Percentiles rank a stretch among this genome's conserved stretches.
Conservation (phyloP, 371 early-diverging fungal species). For the Mucor lusitanicus region DNA sequence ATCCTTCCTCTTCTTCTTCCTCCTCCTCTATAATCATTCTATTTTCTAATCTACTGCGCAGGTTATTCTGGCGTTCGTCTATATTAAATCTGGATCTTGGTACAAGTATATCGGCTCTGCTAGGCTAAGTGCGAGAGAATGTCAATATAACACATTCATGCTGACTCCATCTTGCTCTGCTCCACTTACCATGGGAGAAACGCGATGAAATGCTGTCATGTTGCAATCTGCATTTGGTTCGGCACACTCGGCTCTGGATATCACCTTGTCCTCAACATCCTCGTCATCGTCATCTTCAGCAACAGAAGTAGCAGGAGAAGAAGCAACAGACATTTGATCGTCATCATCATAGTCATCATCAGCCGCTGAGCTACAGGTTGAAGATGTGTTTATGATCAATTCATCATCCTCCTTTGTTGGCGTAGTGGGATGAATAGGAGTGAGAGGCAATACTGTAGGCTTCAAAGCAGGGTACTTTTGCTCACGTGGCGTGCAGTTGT, state of each 20-base stretch:
- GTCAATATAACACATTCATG: background rate
- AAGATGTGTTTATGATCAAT: slow-evolving; percentile 2
- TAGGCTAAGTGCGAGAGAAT: background rate
- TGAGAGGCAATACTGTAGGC: background rate
- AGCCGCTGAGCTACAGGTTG: slow-evolving; percentile 14
- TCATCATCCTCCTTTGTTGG: background rate
- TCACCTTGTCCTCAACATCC: background rate
- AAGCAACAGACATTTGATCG: background rate
- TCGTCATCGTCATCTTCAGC: background rate
- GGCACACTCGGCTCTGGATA: background rate
- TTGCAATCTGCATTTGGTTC: background rate
- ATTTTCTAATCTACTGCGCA: slow-evolving; percentile 15
- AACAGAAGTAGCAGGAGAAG: slow-evolving; percentile 25
- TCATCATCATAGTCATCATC: slow-evolving; percentile 13
- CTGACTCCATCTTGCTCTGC: too few species aligned
- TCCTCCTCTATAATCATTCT: slow-evolving; percentile 24
- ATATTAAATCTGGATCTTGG: slow-evolving; percentile 7
- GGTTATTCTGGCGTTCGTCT: slow-evolving; percentile 1
- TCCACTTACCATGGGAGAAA: slow-evolving; percentile 10
- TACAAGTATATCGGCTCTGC: slow-evolving; percentile 3
- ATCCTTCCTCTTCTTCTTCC: slow-evolving; percentile 14
- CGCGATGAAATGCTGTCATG: slow-evolving; percentile 3
- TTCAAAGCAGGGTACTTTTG: background rate
- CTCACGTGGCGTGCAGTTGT: background rate
- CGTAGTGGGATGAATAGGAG: background rate